These are phyloP conservation scores for Cordyceps farinosa DNA, from an alignment of 2,329 filamentous ascomycete species.

Conservation along the genomic window DNA sequence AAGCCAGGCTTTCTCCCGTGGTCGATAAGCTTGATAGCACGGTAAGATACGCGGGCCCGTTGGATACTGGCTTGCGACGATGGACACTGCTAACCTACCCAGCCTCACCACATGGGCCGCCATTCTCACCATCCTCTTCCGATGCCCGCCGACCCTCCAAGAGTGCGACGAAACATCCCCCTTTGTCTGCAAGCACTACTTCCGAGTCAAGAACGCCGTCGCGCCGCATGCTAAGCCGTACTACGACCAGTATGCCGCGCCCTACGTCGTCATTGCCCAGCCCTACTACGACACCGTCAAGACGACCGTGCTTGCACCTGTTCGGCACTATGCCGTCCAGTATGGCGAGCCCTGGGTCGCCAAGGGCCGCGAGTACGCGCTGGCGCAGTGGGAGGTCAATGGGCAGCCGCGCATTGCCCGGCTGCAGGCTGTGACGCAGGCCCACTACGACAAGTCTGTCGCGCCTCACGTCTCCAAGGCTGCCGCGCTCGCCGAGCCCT, in stretches of 20 bases:
- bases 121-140: constrained; percentile 74
- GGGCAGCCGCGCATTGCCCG: constrained; percentile 71
- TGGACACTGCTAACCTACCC: constrained; percentile 13
- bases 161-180: constrained; percentile 68
- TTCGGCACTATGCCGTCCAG: constrained; percentile 61
- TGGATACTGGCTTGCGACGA: background rate
- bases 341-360: constrained; percentile 73
- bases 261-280: constrained; percentile 71
- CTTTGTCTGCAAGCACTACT: constrained; percentile 79
- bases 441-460: constrained; percentile 67
- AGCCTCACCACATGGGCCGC: constrained; percentile 84
- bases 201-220: constrained; percentile 59
- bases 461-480: constrained; percentile 69
- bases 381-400: constrained; percentile 73
- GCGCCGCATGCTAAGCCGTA: constrained; percentile 78
- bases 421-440: constrained; percentile 57
- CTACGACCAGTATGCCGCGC: constrained; percentile 78
- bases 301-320: constrained; percentile 65
- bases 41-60: constrained; percentile 39
- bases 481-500: constrained; percentile 59
- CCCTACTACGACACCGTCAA: constrained; percentile 69
- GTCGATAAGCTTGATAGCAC: constrained; percentile 49
- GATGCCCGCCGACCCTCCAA: constrained; percentile 70
- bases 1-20: constrained; percentile 32
- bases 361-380: constrained; percentile 62